Base-by-base conservation (phyloP, 2,329 filamentous ascomycete genomes). In the Colletotrichum lentis region DNA sequence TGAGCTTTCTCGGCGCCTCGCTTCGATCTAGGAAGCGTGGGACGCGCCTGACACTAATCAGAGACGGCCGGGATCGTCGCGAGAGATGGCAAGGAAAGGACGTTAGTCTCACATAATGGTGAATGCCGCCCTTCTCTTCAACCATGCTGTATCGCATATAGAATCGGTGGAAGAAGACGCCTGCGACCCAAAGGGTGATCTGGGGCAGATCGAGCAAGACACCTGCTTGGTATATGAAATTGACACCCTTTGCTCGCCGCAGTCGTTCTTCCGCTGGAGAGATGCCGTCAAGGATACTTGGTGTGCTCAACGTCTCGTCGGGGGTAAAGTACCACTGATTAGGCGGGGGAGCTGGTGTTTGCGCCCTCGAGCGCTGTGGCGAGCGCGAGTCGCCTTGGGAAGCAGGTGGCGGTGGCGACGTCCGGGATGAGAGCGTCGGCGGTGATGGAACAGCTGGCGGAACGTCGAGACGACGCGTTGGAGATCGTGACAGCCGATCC, bases 211-310 rank as follows among this genome's bases (percentile, higher is more conserved):
- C 95, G 60, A 98, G 86, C 82, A 97, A 89, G 72, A 97, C 93
- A 71, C 95, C 96, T 52, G 95, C 93, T 78, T 97, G 94, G 71
- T 93, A 90, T 74, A 99, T 97, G 80, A 99, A 99, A 78, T 97
- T 97, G 76, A 97, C 91, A 54, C 96, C 95, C 78, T 98, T 98
- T 69, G 92, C 91, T 64, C 96, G 88, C 67, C 92, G 85, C 71
- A 91, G 85, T 70, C 93, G 86, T 81, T 98, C 96, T 76, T 96
- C 90, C 37, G 89, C 87, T 3, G 89, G 85, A 10, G 88, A 78
- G 76, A 98, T 87, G 24, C 95, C 95, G 72, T 97, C 92, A 16
- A 94, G 80, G 67, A 96, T 90, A 60, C 93, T 96, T 0, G 96
- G 96, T 7, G 93, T 91, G 75, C 91, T 92, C 61, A 88, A 81